Evolutionary conservation across 345 rosid species (phyloP).

Genomic region (Theobroma cacao): DNA sequence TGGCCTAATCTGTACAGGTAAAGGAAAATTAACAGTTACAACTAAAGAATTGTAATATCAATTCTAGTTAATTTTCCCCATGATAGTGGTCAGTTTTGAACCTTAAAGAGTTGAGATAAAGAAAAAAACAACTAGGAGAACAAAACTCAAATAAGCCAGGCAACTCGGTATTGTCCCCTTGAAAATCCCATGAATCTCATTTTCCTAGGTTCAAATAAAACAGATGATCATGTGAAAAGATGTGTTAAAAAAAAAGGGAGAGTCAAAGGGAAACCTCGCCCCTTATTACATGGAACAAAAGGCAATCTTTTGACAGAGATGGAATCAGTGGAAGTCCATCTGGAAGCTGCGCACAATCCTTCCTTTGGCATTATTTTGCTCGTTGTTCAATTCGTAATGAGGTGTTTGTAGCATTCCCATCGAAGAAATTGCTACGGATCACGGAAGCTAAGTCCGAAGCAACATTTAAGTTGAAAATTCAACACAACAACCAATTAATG

Average conservation of each 20-base stretch:
- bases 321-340: neutral
- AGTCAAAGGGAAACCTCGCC: conserved; percentile 11
- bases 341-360: neutral
- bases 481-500: neutral
- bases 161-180: neutral
- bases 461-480: neutral
- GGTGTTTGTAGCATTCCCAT: neutral
- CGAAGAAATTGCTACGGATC: neutral
- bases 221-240: conserved; percentile 15
- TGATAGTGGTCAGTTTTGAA: neutral
- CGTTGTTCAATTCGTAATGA: neutral
- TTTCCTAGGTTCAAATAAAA: conserved; percentile 18
- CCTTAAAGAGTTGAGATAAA: neutral
- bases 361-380: neutral
- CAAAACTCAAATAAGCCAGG: neutral
- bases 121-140: neutral
- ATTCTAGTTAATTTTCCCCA: neutral
- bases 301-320: conserved; percentile 5
- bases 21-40: neutral
- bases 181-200: conserved; percentile 18
- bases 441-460: neutral
- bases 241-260: conserved; percentile 15
- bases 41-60: neutral
- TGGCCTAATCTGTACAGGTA: neutral
- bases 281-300: conserved; percentile 27